phyloP scores from a whole-genome alignment of 192 early-diverging fungal genomes.

The Coemansia umbellata region DNA sequence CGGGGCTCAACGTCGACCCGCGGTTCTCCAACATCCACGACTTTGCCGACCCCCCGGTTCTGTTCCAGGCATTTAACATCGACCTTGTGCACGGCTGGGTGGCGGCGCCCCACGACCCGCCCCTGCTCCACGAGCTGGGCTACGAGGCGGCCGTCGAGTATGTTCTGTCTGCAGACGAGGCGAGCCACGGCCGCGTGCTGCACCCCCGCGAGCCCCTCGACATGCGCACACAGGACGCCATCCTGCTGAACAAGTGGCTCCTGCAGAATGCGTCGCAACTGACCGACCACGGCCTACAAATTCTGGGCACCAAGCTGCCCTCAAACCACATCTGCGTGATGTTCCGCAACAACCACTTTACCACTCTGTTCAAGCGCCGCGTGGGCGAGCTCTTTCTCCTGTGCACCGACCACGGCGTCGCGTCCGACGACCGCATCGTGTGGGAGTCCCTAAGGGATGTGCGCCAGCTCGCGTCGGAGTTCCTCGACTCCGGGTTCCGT shows the following conservation, averaged over 20 bases:
- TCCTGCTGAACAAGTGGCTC: conserved; percentile 69
- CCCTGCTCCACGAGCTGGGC: conserved; percentile 53
- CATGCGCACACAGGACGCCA: conserved; percentile 11
- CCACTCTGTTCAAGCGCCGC: conserved; percentile 63
- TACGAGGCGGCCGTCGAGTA: conserved; percentile 84
- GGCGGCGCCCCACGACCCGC: conserved; percentile 59
- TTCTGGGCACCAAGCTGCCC: conserved; percentile 62
- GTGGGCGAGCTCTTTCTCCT: conserved; percentile 55
- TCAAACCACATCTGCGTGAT: conserved; percentile 63
- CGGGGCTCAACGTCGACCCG: conserved; percentile 81
- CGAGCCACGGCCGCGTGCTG: conserved; percentile 17
- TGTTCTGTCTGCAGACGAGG: conserved; percentile 62
- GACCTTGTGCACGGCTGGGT: conserved; percentile 90
- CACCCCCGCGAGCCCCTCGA: no score
- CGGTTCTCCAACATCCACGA: conserved; percentile 68
- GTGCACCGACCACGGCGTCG: conserved; percentile 69
- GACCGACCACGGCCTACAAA: conserved; percentile 71
- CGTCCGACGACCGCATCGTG: conserved; percentile 58
- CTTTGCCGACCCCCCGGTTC: conserved; percentile 62
- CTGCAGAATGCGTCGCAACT: conserved; percentile 75
- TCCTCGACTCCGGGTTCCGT: conserved; percentile 58
- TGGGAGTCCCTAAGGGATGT: conserved; percentile 73
- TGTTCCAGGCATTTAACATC: conserved; percentile 77
- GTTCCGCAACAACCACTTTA: conserved; percentile 95
- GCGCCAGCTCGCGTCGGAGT: conserved; percentile 58